These are phyloP conservation scores for Backusella morwellensis DNA, from an alignment of 192 early-diverging fungal genomes.

Conservation along the genomic window DNA sequence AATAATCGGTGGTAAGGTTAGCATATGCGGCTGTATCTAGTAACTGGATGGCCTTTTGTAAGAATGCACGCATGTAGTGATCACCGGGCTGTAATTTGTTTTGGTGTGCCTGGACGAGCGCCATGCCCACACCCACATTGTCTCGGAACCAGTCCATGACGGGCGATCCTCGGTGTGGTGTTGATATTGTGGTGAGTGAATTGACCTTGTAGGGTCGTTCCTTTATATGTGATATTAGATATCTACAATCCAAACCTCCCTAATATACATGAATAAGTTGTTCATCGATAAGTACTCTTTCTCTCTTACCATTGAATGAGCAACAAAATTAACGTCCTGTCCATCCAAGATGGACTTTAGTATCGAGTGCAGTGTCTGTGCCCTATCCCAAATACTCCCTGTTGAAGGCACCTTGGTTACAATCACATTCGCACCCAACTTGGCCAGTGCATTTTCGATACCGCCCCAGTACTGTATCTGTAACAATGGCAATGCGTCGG, in stretches of 20 bases:
- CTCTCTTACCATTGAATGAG: slow-evolving; percentile 81
- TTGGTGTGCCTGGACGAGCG: slow-evolving; percentile 23
- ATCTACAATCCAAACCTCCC: slow-evolving; percentile 94
- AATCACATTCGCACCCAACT: slow-evolving; percentile 79
- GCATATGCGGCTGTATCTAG: slow-evolving; percentile 90
- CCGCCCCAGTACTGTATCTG: slow-evolving; percentile 88
- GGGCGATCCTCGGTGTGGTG: slow-evolving; percentile 89
- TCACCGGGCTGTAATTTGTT: not conserved
- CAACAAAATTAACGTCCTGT: slow-evolving; percentile 79
- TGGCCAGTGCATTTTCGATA: slow-evolving; percentile 72
- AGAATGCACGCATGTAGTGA: not conserved
- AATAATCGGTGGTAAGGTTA: slow-evolving; percentile 89
- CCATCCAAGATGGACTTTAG: slow-evolving; percentile 55
- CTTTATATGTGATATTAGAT: slow-evolving; percentile 82
- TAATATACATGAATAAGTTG: slow-evolving; percentile 20
- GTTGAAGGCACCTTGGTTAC: slow-evolving; percentile 76
- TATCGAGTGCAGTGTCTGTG: slow-evolving; percentile 69
- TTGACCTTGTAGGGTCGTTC: slow-evolving; percentile 66
- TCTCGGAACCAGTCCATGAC: slow-evolving; percentile 96
- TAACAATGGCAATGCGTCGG: slow-evolving; percentile 70
- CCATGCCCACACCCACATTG: slow-evolving; percentile 75
- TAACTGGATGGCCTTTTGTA: slow-evolving; percentile 39
- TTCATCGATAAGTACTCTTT: not conserved
- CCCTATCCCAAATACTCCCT: slow-evolving; percentile 71
- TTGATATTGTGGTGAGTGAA: slow-evolving; percentile 89